These are phyloP conservation scores for Pezicula rhizophila DNA, from an alignment of 2,329 filamentous ascomycete genomes.

Conservation along the genomic window DNA sequence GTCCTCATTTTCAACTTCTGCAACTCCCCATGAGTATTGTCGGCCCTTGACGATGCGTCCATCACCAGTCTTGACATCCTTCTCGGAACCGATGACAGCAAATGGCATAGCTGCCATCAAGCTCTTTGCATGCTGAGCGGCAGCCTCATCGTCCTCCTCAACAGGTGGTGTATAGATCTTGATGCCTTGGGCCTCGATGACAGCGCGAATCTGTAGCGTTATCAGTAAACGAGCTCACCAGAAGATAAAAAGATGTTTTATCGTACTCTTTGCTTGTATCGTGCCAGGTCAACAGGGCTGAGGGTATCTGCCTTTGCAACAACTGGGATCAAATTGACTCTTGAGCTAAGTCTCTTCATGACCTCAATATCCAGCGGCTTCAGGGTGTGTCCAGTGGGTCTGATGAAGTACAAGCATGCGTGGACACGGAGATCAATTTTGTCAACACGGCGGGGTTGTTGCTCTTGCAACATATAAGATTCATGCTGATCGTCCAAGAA, in stretches of 20 bases:
- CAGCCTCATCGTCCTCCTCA: constrained; percentile 96
- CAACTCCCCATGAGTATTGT: constrained; percentile 98
- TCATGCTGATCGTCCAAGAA: constrained; percentile 99
- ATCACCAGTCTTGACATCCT: constrained; percentile 95
- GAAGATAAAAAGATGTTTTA: not conserved
- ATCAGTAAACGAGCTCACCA: constrained; percentile 22
- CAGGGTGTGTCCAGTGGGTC: constrained; percentile 94
- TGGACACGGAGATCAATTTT: constrained; percentile 99
- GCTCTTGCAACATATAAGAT: constrained; percentile 99
- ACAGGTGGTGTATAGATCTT: constrained; percentile 98
- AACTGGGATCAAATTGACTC: constrained; percentile 97
- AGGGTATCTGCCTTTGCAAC: constrained; percentile 98
- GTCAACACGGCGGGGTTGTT: constrained; percentile 94
- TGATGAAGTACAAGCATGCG: constrained; percentile 97
- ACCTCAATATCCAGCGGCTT: constrained; percentile 99
- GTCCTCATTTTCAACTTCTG: constrained; percentile 98
- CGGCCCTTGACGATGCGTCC: constrained; percentile 97
- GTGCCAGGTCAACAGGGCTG: constrained; percentile 82
- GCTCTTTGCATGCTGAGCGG: constrained; percentile 87
- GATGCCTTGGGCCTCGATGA: constrained; percentile 97
- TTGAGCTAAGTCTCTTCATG: constrained; percentile 97
- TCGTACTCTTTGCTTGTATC: constrained; percentile 90
- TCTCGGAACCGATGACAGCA: constrained; percentile 97
- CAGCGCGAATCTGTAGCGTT: constrained; percentile 69
- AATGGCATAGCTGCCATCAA: constrained; percentile 98